Conservation (phyloP, 2,329 filamentous ascomycete genomes). For the Nigrospora sphaerica region DNA sequence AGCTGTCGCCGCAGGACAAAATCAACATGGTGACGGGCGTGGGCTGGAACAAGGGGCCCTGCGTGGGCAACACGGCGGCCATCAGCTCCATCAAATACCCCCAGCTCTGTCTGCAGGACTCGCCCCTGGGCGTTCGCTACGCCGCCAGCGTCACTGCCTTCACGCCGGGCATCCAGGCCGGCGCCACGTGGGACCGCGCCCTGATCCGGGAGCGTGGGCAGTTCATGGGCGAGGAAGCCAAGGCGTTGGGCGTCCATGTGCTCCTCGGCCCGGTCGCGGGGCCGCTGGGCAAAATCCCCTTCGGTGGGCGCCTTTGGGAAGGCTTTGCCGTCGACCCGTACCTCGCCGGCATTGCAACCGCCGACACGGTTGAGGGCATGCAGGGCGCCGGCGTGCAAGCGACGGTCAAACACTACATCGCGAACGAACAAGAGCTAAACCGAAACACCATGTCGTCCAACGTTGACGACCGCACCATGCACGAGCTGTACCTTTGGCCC, state of each 20-base stretch:
- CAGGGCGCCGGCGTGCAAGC: conserved; percentile 44
- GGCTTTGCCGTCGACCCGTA: conserved; percentile 77
- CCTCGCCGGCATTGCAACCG: conserved; percentile 55
- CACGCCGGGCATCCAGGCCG: conserved; percentile 71
- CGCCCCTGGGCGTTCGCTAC: conserved; percentile 69
- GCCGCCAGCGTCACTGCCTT: conserved; percentile 67
- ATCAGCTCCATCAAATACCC: conserved; percentile 58
- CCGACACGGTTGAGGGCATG: conserved; percentile 53
- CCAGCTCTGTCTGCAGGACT: conserved; percentile 71
- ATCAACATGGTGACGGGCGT: conserved; percentile 72
- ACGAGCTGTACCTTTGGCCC: conserved; percentile 62
- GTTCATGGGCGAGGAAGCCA: conserved; percentile 63
- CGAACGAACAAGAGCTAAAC: conserved; percentile 62
- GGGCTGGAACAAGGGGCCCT: conserved; percentile 67
- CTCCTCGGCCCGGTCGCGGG: conserved; percentile 71
- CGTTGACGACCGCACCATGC: conserved; percentile 57
- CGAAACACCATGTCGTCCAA: conserved; percentile 47
- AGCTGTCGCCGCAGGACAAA: conserved; percentile 70
- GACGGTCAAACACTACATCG: conserved; percentile 54
- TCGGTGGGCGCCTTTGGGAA: conserved; percentile 77
- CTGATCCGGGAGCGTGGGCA: conserved; percentile 66
- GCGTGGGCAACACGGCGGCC: conserved; percentile 56
- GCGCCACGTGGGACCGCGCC: conserved; percentile 71
- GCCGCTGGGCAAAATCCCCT: conserved; percentile 64
- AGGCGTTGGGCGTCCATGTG: conserved; percentile 65